These are phyloP conservation scores for Pascua guehoae DNA, from an alignment of 1,284 basidiomycete species.

Conservation along the genomic window DNA sequence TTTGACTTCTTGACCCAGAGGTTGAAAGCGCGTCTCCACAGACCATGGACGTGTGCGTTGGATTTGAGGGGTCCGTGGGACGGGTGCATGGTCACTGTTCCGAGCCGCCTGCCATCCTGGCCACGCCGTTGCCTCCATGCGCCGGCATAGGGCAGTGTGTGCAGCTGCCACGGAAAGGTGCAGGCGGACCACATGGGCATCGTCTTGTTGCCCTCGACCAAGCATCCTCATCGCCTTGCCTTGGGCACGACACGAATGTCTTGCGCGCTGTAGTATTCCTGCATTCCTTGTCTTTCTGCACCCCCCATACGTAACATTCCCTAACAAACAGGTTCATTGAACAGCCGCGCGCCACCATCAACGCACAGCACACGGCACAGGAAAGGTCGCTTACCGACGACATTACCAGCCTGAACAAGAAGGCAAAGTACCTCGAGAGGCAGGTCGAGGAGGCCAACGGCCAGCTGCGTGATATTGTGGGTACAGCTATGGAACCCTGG, in stretches of 20 bases:
- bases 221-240: background rate
- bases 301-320: background rate
- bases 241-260: background rate
- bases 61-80: too few species aligned
- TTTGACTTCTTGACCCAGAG: too few species aligned
- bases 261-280: too few species aligned
- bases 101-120: too few species aligned
- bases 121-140: too few species aligned
- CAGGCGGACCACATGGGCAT: too few species aligned
- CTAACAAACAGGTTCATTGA: slow-evolving; percentile 73
- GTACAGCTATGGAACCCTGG: slow-evolving; percentile 39
- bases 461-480: slow-evolving; percentile 80
- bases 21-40: too few species aligned
- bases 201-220: background rate
- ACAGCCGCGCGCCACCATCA: slow-evolving; percentile 75
- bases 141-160: too few species aligned
- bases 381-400: slow-evolving; percentile 80
- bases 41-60: too few species aligned
- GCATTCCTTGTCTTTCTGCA: background rate
- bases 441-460: slow-evolving; percentile 82
- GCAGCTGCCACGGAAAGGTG: too few species aligned
- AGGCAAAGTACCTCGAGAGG: slow-evolving; percentile 79
- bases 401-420: slow-evolving; percentile 68
- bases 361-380: slow-evolving; percentile 65
- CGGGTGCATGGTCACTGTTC: too few species aligned